A percentile compares a stretch with the other conserved stretches of the same genome.
These are phyloP conservation scores for Colletotrichum musicola DNA, from an alignment of 2,329 filamentous ascomycete genomes.

Conservation along the genomic window DNA sequence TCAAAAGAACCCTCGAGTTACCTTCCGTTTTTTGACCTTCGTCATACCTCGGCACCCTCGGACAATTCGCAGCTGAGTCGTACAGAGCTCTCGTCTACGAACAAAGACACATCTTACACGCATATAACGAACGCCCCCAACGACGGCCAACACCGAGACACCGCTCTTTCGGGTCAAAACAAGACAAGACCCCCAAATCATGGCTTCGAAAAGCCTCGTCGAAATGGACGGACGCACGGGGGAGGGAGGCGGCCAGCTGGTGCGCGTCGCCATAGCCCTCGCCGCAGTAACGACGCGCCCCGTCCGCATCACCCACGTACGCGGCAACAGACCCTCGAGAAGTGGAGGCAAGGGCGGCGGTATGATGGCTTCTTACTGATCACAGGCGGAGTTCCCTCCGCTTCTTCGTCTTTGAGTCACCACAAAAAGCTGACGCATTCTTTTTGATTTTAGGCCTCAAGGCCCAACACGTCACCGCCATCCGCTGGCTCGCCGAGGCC, in stretches of 20 bases:
- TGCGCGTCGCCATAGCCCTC: conserved; percentile 67
- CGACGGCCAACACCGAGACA: too few species aligned
- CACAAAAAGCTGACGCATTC: not conserved
- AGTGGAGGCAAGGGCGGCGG: conserved; percentile 48
- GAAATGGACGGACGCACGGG: conserved; percentile 68
- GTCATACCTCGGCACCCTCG: too few species aligned
- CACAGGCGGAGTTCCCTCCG: not conserved
- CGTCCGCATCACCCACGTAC: conserved; percentile 65
- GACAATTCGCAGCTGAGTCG: too few species aligned
- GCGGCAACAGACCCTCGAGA: conserved; percentile 61
- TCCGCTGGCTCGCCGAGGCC: conserved; percentile 65
- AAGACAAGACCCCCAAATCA: not conserved
- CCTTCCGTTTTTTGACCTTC: too few species aligned
- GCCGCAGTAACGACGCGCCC: conserved; percentile 67
- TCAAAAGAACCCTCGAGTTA: too few species aligned
- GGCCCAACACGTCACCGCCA: conserved; percentile 69
- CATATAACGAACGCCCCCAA: too few species aligned
- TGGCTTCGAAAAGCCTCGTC: conserved; percentile 49
- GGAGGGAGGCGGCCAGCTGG: conserved; percentile 73
- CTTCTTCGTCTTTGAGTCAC: not conserved
- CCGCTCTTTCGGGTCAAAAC: not conserved
- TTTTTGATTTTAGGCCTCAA: conserved; percentile 62
- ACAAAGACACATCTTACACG: too few species aligned
- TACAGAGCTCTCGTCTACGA: too few species aligned
- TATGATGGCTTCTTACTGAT: not conserved